phyloP scores from a whole-genome alignment of 1,139 yeast genomes.

The Blastobotrys proliferans region DNA sequence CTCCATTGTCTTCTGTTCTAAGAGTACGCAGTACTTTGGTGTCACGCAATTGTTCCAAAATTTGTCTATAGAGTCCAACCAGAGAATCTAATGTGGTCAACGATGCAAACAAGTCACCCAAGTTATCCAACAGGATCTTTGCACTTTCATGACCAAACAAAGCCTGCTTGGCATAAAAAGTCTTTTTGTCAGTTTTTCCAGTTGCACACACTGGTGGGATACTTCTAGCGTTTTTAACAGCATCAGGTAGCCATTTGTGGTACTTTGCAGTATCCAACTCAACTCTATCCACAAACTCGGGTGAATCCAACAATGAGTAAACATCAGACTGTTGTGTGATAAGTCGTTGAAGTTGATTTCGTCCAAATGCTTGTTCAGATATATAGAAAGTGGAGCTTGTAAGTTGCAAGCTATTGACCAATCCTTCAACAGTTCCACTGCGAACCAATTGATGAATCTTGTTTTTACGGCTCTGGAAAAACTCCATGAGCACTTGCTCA shows the following conservation, averaged over 20 bases:
- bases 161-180: slow-evolving; percentile 11
- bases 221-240: slow-evolving; percentile 66
- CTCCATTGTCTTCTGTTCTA: slow-evolving; percentile 3
- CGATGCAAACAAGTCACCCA: slow-evolving; percentile 16
- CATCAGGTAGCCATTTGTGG: slow-evolving; percentile 75
- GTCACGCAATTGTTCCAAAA: slow-evolving; percentile 22
- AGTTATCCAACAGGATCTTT: slow-evolving; percentile 13
- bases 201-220: slow-evolving; percentile 22
- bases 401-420: slow-evolving; percentile 17
- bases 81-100: slow-evolving; percentile 17
- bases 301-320: slow-evolving; percentile 24
- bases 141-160: slow-evolving; percentile 18
- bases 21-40: slow-evolving; percentile 19
- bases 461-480: slow-evolving; percentile 4
- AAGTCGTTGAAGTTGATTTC: slow-evolving; percentile 21
- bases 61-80: slow-evolving; percentile 21
- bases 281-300: slow-evolving; percentile 21
- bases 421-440: background rate
- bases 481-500: slow-evolving; percentile 1
- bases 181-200: slow-evolving; percentile 15
- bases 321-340: slow-evolving; percentile 22
- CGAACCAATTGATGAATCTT: slow-evolving; percentile 11
- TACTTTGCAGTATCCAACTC: slow-evolving; percentile 57
- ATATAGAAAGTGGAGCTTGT: slow-evolving; percentile 22
- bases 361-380: slow-evolving; percentile 22